Conservation (phyloP, 768 basidiomycete genomes). For the Amanita rubescens region DNA sequence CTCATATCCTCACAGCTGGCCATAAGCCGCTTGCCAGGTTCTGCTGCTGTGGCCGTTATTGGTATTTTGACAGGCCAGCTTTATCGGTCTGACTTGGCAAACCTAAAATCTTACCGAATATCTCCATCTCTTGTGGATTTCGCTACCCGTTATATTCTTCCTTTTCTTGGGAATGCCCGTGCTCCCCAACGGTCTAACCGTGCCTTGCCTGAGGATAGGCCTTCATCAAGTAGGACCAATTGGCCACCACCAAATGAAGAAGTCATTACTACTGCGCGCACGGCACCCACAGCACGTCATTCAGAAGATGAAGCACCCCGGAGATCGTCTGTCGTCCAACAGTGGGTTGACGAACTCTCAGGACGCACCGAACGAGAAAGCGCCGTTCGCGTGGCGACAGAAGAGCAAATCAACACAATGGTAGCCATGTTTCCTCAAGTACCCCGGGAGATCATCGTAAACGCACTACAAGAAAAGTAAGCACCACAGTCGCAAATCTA, state of each 20-base stretch:
- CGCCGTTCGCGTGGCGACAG: constrained; percentile 61
- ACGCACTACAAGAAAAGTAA: constrained; percentile 78
- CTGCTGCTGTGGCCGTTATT: constrained; percentile 49
- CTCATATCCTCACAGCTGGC: constrained; percentile 43
- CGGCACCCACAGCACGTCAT: constrained; percentile 20
- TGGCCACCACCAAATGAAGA: constrained; percentile 40
- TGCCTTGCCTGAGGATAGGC: constrained; percentile 57
- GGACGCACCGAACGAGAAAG: constrained; percentile 49
- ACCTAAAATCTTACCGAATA: constrained; percentile 74
- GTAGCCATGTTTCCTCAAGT: constrained; percentile 81
- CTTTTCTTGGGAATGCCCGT: constrained; percentile 59
- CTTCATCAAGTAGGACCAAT: constrained; percentile 12
- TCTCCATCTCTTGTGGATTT: constrained; percentile 52
- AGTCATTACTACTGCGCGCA: constrained; percentile 54
- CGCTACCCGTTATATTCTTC: constrained; percentile 49
- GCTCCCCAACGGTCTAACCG: constrained; percentile 62
- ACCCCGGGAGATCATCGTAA: constrained; percentile 62
- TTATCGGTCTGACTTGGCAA: constrained; percentile 78
- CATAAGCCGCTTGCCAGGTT: constrained; percentile 59
- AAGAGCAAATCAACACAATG: constrained; percentile 69
- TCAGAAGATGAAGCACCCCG: constrained; percentile 14
- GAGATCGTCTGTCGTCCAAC: constrained; percentile 51
- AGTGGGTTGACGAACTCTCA: constrained; percentile 77
- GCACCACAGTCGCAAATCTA: constrained; percentile 13
- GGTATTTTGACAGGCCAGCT: constrained; percentile 68